Evolutionary conservation across 1,284 basidiomycete species (phyloP).

Genomic region (Rhodotorula sp.): DNA sequence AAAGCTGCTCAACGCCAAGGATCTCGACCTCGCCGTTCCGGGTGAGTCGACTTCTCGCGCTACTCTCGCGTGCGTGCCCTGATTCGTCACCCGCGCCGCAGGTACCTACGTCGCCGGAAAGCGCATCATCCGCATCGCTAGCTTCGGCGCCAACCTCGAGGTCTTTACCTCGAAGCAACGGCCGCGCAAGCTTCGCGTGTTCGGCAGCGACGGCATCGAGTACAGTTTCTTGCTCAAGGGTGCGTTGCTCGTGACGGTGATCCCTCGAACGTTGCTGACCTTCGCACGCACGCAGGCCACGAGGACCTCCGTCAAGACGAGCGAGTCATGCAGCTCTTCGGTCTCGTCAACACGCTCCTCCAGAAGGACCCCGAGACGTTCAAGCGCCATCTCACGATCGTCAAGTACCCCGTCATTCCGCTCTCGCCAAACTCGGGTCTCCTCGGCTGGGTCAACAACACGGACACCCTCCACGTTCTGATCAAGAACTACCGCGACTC

Average conservation of each 20-base stretch:
- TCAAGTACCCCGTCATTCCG: conserved; percentile 89
- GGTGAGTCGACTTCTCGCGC: conserved; percentile 48
- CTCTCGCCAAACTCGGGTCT: conserved; percentile 95
- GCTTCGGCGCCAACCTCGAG: conserved; percentile 79
- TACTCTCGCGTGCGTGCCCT: background rate
- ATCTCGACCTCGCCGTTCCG: conserved; percentile 91
- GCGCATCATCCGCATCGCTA: conserved; percentile 75
- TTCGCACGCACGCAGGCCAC: conserved; percentile 61
- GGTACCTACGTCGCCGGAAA: conserved; percentile 85
- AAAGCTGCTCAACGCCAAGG: conserved; percentile 78
- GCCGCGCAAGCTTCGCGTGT: conserved; percentile 81
- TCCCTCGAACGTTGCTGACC: background rate
- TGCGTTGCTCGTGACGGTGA: conserved; percentile 41
- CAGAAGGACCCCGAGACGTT: conserved; percentile 91
- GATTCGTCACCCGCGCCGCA: background rate
- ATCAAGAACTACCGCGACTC: conserved; percentile 90
- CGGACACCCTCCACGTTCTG: conserved; percentile 96
- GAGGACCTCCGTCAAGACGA: conserved; percentile 99
- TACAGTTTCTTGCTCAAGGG: conserved; percentile 95
- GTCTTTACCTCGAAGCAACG: conserved; percentile 99
- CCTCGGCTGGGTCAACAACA: conserved; percentile 93
- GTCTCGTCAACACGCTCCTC: conserved; percentile 91
- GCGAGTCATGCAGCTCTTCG: conserved; percentile 98
- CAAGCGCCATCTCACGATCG: conserved; percentile 93
- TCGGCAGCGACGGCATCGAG: conserved; percentile 88